These are phyloP conservation scores for Ascochyta fabae DNA, from an alignment of 2,329 filamentous ascomycete species.

Conservation along the genomic window DNA sequence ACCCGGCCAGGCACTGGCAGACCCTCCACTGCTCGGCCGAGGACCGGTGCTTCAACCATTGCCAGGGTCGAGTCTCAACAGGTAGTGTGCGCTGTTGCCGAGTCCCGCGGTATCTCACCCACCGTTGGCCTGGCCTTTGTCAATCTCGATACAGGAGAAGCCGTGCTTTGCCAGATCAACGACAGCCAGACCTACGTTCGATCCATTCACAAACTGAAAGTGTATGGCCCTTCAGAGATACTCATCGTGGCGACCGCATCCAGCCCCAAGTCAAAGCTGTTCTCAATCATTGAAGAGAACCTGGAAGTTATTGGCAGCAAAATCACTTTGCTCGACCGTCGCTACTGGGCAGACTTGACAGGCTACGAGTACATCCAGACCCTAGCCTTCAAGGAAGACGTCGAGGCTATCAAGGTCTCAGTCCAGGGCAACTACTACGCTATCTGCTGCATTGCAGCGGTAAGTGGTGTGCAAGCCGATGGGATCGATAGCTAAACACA, in stretches of 20 bases:
- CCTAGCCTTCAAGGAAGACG: constrained; percentile 79
- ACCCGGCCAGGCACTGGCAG: constrained; percentile 44
- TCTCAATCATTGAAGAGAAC: constrained; percentile 75
- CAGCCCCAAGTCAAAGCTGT: constrained; percentile 74
- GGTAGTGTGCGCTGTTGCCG: constrained; percentile 86
- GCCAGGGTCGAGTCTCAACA: constrained; percentile 67
- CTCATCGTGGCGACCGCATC: constrained; percentile 77
- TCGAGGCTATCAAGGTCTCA: constrained; percentile 80
- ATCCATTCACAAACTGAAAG: constrained; percentile 83
- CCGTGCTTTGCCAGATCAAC: constrained; percentile 85
- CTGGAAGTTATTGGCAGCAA: constrained; percentile 64
- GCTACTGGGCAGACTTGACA: constrained; percentile 80
- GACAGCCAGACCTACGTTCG: constrained; percentile 91
- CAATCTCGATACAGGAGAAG: constrained; percentile 84
- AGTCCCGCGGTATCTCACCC: constrained; percentile 85
- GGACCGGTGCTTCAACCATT: constrained; percentile 64
- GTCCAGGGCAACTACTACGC: constrained; percentile 86
- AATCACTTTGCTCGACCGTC: constrained; percentile 72
- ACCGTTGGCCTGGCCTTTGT: constrained; percentile 86
- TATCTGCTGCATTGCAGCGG: constrained; percentile 83
- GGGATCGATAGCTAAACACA: constrained; percentile 4
- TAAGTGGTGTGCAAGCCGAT: constrained; percentile 63
- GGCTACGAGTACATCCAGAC: constrained; percentile 80
- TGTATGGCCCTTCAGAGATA: constrained; percentile 80
- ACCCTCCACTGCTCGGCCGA: constrained; percentile 56